phyloP scores from a whole-genome alignment of 257 asterid species.

The Fraxinus anomala region DNA sequence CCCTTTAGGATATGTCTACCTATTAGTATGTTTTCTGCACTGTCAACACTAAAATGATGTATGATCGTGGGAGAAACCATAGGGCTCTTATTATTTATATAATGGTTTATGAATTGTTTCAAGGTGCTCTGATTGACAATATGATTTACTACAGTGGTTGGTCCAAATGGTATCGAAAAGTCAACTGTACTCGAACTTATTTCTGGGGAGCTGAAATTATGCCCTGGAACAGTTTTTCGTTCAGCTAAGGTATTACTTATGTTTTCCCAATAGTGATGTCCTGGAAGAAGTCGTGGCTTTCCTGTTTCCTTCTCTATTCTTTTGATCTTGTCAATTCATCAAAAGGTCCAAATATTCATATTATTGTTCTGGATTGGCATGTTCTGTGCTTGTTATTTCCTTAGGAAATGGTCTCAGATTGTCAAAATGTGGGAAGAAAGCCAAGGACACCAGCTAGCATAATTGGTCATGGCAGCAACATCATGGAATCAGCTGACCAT shows the following conservation, averaged over 20 bases:
- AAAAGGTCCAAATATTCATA: constrained; percentile 3
- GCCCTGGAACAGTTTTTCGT: constrained; percentile 94
- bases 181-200: constrained; percentile 88
- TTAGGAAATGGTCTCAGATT: constrained; percentile 19
- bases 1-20: constrained; percentile 16
- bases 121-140: constrained; percentile 1
- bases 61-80: constrained; percentile 12
- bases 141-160: constrained; percentile 76
- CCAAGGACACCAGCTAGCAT: too few species aligned
- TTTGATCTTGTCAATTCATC: neutral
- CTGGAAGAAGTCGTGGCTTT: neutral
- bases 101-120: constrained; percentile 20
- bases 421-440: too few species aligned
- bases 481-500: too few species aligned
- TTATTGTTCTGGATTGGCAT: constrained; percentile 14
- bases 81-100: constrained; percentile 3
- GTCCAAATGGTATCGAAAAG: constrained; percentile 98
- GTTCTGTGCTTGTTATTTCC: constrained; percentile 9
- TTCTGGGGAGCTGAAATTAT: constrained; percentile 95
- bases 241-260: constrained; percentile 79
- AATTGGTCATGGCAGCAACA: too few species aligned
- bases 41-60: constrained; percentile 13
- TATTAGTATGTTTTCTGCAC: constrained; percentile 17
- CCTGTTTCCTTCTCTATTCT: neutral
- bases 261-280: neutral